Evolutionary conservation across 169 alveolate genomes (phyloP), one percentile per base, ranked within the genome.

Genomic region (Amoebophrya sp.): DNA sequence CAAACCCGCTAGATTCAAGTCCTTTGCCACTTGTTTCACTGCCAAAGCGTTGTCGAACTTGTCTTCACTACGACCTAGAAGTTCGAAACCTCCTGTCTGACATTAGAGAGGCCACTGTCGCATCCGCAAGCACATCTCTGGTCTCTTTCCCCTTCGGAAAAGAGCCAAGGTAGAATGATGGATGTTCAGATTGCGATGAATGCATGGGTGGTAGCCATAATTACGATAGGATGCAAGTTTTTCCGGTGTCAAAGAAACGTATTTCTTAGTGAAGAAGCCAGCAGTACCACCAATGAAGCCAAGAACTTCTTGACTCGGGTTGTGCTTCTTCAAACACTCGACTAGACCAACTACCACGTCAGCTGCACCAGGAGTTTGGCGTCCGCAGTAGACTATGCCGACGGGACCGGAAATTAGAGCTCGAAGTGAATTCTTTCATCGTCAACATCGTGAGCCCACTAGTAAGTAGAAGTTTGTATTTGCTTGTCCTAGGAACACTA

Each of bases 1-100:
- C 55, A 92, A 29, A 39, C 93, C 93, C 54, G 89, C 90, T 83
- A 92, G 34, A 41, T 92, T 55, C 89, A 92, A 29, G 90, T 92
- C 92, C 93, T 92, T 77, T 3, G 40, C 14, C 33, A 33, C 89
- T 3, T 23, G 40, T 6, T n/a, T 24, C 23, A 77, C n/a, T 33
- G 14, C n/a, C 40, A 23, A 23, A 23, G n/a, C 14, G 3, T 77
- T 36, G 40, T 77, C 24, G 10, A 77, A 33, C 40, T 36, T 23
- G 39, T 77, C 89, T 23, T 77, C 40, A 18, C 40, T 10, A 6
- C 89, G 89, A 77, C 89, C 89, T 3, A 77, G 89, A 23, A 77
- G 89, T 18, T 77, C 89, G 39, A 77, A n/a, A n/a, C 89, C 89
- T 23, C 89, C 89, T 3, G 40, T 77, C 10, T 33, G n/a, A n/a